A percentile compares a stretch with the other conserved stretches of the same genome.
phyloP scores from a whole-genome alignment of 306 rosid species.

The Glycine soja region DNA sequence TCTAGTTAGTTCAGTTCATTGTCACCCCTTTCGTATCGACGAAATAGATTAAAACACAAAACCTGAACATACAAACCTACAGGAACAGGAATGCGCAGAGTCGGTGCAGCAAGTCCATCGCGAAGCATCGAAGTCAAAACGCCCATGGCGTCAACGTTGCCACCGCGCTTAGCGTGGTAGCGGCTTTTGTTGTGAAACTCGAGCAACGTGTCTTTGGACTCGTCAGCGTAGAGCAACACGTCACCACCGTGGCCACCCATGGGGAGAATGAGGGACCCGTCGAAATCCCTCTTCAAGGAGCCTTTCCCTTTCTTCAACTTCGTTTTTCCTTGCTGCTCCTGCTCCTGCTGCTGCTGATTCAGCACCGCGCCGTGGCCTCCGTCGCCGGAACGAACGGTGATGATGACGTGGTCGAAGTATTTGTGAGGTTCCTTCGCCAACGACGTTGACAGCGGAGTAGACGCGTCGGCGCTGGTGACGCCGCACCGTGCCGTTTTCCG shows the following conservation, averaged over 20 bases:
- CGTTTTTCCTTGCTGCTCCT: slow-evolving; percentile 33
- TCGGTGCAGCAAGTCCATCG: slow-evolving; percentile 68
- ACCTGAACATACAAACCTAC: slow-evolving; percentile 70
- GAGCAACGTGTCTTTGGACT: slow-evolving; percentile 67
- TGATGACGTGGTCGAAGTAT: slow-evolving; percentile 79
- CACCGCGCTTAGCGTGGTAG: slow-evolving; percentile 79
- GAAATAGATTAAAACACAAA: no score
- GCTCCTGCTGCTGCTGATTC: slow-evolving; percentile 27
- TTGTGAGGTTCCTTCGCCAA: slow-evolving; percentile 79
- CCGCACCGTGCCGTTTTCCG: slow-evolving; percentile 39
- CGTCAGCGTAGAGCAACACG: slow-evolving; percentile 84
- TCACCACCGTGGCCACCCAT: slow-evolving; percentile 90
- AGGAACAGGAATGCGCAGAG: slow-evolving; percentile 90
- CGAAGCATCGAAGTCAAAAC: slow-evolving; percentile 68
- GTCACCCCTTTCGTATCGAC: no score
- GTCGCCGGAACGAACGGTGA: slow-evolving; percentile 89
- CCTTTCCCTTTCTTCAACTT: slow-evolving; percentile 57
- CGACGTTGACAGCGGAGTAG: slow-evolving; percentile 31
- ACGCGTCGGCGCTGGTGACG: not conserved
- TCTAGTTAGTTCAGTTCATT: no score
- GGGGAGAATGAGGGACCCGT: slow-evolving; percentile 81
- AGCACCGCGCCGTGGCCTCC: slow-evolving; percentile 89
- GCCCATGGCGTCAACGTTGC: slow-evolving; percentile 90
- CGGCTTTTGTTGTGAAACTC: slow-evolving; percentile 66
- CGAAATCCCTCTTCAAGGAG: slow-evolving; percentile 80